Evolutionary conservation across 805 yeast genomes (phyloP).

Genomic region (Torulaspora indica): DNA sequence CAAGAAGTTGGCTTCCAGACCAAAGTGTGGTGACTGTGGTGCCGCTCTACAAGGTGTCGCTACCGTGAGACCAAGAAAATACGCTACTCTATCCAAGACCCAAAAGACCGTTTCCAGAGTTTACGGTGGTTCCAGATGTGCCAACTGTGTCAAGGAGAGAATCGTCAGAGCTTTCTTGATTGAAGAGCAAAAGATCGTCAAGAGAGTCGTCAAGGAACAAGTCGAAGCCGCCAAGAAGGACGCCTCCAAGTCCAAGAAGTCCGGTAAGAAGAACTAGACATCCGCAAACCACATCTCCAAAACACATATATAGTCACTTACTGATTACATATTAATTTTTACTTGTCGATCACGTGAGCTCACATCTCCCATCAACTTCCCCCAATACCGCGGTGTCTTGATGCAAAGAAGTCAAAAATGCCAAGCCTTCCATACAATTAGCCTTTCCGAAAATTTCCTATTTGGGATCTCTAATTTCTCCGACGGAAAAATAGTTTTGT

Average conservation of each 20-base stretch:
- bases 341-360: constrained; percentile 1
- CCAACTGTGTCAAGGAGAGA: constrained; percentile 98
- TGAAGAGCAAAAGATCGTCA: constrained; percentile 99
- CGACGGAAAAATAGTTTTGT: too few species aligned
- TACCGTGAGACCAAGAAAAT: constrained; percentile 96
- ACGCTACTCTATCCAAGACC: constrained; percentile 91
- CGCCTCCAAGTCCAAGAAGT: constrained; percentile 40
- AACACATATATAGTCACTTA: constrained; percentile 5
- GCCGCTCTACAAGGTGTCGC: constrained; percentile 79
- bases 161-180: constrained; percentile 98
- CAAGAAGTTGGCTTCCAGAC: constrained; percentile 84
- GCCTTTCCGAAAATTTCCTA: neutral
- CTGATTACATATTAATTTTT: constrained; percentile 1
- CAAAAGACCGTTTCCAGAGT: constrained; percentile 98
- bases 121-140: constrained; percentile 99
- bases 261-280: constrained; percentile 27
- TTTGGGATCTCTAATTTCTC: too few species aligned
- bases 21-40: constrained; percentile 88
- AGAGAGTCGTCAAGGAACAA: constrained; percentile 97
- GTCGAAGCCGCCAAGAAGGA: constrained; percentile 79
- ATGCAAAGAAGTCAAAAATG: too few species aligned
- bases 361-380: too few species aligned
- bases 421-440: too few species aligned
- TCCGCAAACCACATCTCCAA: neutral
- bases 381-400: too few species aligned